These are phyloP conservation scores for Podospora australis DNA, from an alignment of 495 filamentous ascomycete species.

Conservation along the genomic window DNA sequence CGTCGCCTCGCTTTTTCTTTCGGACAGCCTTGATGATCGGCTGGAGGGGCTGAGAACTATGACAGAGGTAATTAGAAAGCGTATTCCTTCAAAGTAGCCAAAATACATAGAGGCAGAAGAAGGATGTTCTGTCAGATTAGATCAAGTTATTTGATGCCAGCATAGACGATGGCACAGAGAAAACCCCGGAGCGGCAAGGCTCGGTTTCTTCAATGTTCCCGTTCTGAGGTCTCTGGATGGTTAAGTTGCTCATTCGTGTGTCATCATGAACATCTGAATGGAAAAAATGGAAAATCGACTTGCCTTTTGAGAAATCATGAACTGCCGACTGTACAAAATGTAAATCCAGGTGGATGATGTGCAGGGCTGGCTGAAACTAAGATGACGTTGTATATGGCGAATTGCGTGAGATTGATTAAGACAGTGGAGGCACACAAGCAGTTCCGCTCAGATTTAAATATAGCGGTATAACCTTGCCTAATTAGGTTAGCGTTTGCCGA, in stretches of 20 bases:
- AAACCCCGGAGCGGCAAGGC: slow-evolving; percentile 38
- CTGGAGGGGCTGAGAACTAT: slow-evolving; percentile 52
- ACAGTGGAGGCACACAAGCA: no score
- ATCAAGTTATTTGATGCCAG: slow-evolving; percentile 46
- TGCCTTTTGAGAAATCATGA: background rate
- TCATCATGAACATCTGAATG: slow-evolving; percentile 34
- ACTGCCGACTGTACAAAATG: no score
- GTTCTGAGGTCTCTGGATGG: slow-evolving; percentile 36
- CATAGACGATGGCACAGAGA: slow-evolving; percentile 41
- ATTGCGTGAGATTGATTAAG: no score
- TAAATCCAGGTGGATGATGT: no score
- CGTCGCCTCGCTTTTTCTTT: slow-evolving; percentile 62
- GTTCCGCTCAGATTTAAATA: no score
- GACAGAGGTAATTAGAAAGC: slow-evolving; percentile 42
- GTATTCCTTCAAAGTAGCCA: slow-evolving; percentile 16
- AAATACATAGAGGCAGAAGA: slow-evolving; percentile 3
- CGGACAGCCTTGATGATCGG: slow-evolving; percentile 46
- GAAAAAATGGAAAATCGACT: background rate
- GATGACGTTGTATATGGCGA: no score
- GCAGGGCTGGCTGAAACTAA: no score
- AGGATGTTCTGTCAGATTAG: slow-evolving; percentile 43
- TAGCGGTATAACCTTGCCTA: no score
- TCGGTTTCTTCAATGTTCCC: slow-evolving; percentile 39
- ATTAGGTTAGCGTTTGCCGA: slow-evolving; percentile 9
- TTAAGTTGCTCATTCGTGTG: slow-evolving; percentile 32